Conservation (phyloP, 1,284 basidiomycete species). For the Trichosporon sp. region DNA sequence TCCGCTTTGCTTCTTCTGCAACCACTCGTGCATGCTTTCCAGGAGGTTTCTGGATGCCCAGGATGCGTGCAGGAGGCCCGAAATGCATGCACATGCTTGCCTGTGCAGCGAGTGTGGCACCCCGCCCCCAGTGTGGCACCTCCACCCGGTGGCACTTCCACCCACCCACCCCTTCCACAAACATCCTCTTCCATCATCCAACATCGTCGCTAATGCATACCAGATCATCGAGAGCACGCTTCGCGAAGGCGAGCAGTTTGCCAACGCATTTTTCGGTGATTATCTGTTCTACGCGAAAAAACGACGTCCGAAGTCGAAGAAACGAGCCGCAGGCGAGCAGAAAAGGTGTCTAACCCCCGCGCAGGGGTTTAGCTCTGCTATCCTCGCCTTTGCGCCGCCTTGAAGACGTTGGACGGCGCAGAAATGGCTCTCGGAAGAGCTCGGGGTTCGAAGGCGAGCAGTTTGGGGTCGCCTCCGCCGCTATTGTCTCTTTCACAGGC, state of each 20-base stretch:
- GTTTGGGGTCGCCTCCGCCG: no score
- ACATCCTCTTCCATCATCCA: background rate
- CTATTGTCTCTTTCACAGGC: no score
- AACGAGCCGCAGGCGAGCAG: background rate
- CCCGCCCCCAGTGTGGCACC: background rate
- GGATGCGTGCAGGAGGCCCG: background rate
- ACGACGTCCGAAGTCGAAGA: background rate
- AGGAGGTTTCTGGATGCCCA: background rate
- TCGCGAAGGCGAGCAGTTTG: slow-evolving; percentile 98
- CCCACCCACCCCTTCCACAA: background rate
- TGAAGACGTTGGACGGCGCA: no score
- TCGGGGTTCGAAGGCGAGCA: no score
- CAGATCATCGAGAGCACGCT: slow-evolving; percentile 93
- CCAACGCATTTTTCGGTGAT: slow-evolving; percentile 66
- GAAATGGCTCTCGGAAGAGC: no score
- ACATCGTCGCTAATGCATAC: background rate
- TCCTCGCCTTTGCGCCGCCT: background rate
- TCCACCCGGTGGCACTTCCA: background rate
- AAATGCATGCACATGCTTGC: background rate
- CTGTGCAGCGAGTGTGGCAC: background rate
- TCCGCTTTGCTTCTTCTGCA: background rate
- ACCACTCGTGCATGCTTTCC: background rate
- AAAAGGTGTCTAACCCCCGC: background rate
- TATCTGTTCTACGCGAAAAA: slow-evolving; percentile 59
- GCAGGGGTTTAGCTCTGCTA: background rate